Percentiles rank a stretch among this genome's conserved stretches.
Evolutionary conservation across 1,284 basidiomycete genomes (phyloP).

Genomic region (Heterobasidion occidentale): DNA sequence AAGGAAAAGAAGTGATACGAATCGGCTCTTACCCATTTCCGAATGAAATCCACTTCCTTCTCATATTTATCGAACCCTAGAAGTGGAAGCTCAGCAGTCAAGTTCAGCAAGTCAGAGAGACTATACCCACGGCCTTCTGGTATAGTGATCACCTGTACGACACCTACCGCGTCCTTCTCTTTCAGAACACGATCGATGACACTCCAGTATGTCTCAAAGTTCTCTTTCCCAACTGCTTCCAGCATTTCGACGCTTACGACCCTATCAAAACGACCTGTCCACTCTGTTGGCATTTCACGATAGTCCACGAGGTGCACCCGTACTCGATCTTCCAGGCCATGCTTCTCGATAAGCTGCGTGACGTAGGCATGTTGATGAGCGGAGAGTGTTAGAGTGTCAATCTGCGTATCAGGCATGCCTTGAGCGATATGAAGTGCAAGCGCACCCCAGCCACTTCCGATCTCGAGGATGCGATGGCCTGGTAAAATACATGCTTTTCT

Average conservation of each 20-base stretch:
- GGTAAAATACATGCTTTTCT: conserved; percentile 43
- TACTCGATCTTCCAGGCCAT: conserved; percentile 47
- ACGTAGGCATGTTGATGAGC: conserved; percentile 63
- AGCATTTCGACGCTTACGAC: conserved; percentile 79
- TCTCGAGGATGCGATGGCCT: conserved; percentile 67
- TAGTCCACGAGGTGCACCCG: conserved; percentile 77
- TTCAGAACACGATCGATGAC: conserved; percentile 70
- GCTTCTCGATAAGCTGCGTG: conserved; percentile 42
- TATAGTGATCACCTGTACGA: conserved; percentile 76
- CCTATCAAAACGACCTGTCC: conserved; percentile 61
- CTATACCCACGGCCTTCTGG: conserved; percentile 58
- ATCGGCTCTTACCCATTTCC: conserved; percentile 56
- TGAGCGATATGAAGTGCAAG: conserved; percentile 60
- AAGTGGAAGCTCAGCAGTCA: background rate
- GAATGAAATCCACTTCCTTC: conserved; percentile 67
- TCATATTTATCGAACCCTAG: conserved; percentile 51
- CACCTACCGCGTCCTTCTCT: conserved; percentile 50
- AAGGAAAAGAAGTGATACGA: background rate
- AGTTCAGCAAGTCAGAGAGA: background rate
- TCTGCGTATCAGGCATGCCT: conserved; percentile 44
- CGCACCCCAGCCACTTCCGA: conserved; percentile 78
- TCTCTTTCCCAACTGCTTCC: conserved; percentile 70
- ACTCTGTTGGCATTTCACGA: conserved; percentile 28
- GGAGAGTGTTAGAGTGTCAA: conserved; percentile 75
- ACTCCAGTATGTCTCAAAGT: conserved; percentile 57